phyloP scores from a whole-genome alignment of 2,329 filamentous ascomycete species.

The Xylaria sp. region DNA sequence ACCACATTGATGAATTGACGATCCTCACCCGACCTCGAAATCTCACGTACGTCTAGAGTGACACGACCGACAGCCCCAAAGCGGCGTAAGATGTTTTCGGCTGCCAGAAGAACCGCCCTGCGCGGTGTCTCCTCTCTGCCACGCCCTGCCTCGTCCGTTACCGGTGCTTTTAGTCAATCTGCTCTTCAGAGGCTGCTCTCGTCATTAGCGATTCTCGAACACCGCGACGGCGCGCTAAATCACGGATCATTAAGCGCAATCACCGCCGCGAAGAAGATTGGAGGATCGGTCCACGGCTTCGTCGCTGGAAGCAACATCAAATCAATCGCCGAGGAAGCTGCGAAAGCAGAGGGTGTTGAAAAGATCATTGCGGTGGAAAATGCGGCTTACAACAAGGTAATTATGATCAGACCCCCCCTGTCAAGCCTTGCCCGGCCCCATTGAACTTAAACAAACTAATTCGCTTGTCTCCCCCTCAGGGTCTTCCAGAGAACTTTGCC shows the following conservation, averaged over 20 bases:
- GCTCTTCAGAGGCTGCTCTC: constrained; percentile 78
- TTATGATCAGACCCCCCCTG: background rate
- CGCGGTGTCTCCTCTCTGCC: constrained; percentile 42
- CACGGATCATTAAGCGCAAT: constrained; percentile 84
- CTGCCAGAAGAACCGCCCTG: constrained; percentile 46
- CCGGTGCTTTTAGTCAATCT: constrained; percentile 58
- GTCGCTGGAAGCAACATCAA: constrained; percentile 85
- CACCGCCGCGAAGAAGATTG: constrained; percentile 86
- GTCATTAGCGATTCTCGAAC: constrained; percentile 91
- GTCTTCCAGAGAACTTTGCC: constrained; percentile 94
- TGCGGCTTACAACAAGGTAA: constrained; percentile 89
- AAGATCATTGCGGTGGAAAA: constrained; percentile 93
- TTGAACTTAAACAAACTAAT: constrained; percentile 13
- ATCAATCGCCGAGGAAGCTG: constrained; percentile 80
- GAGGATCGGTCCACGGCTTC: constrained; percentile 86
- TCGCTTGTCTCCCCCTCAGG: constrained; percentile 59
- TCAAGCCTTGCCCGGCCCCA: background rate
- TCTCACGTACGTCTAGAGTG: background rate
- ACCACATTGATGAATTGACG: constrained; percentile 6
- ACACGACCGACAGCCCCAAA: constrained; percentile 10
- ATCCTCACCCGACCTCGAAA: constrained; percentile 14
- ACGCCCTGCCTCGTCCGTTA: constrained; percentile 46
- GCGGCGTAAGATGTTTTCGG: constrained; percentile 46
- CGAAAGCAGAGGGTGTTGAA: constrained; percentile 89
- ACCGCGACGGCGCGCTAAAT: constrained; percentile 89